Evolutionary conservation across 306 rosid genomes (phyloP).

Genomic region (Prunus padus): DNA sequence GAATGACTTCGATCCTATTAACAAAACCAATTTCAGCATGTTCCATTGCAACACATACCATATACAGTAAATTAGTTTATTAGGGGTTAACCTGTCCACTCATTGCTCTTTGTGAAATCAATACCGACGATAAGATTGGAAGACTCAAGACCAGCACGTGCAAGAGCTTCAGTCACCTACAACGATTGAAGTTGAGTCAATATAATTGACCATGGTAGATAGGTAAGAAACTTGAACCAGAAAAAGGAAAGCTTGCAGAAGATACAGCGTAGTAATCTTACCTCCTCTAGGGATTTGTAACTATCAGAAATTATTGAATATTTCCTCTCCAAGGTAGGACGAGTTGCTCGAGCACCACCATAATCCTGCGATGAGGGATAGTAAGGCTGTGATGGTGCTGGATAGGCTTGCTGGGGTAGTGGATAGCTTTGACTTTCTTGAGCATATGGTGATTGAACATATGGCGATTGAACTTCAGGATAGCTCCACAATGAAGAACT

Average conservation of each 20-base stretch:
- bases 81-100: conserved; percentile 81
- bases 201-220: not conserved
- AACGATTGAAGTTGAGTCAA: conserved; percentile 13
- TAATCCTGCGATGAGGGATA: conserved; percentile 17
- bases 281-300: conserved; percentile 74
- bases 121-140: conserved; percentile 92
- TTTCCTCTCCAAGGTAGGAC: conserved; percentile 54
- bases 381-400: not conserved
- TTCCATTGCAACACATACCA: conserved; percentile 29
- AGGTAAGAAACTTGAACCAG: not conserved
- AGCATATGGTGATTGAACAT: conserved; percentile 38
- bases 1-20: conserved; percentile 63
- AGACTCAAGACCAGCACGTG: conserved; percentile 92
- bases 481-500: not conserved
- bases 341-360: conserved; percentile 7
- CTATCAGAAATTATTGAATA: conserved; percentile 80
- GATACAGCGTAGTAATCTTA: conserved; percentile 15
- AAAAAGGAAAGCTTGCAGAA: not conserved
- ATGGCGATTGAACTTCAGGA: conserved; percentile 18
- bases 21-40: conserved; percentile 36
- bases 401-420: conserved; percentile 42
- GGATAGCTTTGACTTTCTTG: conserved; percentile 48
- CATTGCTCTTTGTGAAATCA: conserved; percentile 96
- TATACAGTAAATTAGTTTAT: not conserved
- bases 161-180: conserved; percentile 94